phyloP scores from a whole-genome alignment of 176 grass and related monocot genomes.

The Thalia dealbata region DNA sequence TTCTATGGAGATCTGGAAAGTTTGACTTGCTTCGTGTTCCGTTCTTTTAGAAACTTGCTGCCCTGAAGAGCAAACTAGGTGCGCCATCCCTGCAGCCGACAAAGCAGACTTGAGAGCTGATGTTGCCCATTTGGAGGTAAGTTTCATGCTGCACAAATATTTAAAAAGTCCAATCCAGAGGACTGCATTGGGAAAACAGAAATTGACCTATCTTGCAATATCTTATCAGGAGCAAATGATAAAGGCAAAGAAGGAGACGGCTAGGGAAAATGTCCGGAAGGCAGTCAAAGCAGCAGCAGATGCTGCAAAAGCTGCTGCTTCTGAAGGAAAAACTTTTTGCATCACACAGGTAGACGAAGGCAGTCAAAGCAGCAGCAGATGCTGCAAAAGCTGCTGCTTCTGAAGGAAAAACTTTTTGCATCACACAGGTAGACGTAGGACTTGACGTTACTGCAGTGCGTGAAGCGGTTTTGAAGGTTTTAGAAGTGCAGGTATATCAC shows the following conservation, averaged over 20 bases:
- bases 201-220: not conserved
- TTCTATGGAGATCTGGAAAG: not conserved
- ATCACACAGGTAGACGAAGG: constrained; percentile 33
- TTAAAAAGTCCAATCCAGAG: not conserved
- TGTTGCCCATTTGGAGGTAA: constrained; percentile 70
- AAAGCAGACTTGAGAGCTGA: constrained; percentile 83
- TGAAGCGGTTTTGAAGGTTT: constrained; percentile 80
- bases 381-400: too few relatives aligned
- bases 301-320: constrained; percentile 53
- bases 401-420: too few relatives aligned
- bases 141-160: constrained; percentile 5
- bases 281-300: constrained; percentile 53
- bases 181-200: not conserved
- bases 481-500: constrained; percentile 41
- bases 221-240: constrained; percentile 57
- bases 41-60: constrained; percentile 66
- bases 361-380: too few relatives aligned
- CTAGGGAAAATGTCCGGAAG: constrained; percentile 75
- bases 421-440: too few relatives aligned
- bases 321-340: constrained; percentile 53
- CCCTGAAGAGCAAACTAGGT: constrained; percentile 65
- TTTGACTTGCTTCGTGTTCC: not conserved
- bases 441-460: constrained; percentile 66
- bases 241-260: constrained; percentile 87
- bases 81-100: constrained; percentile 61